Conservation (phyloP, 305 asterid genomes). For the Fraxinus albicans region DNA sequence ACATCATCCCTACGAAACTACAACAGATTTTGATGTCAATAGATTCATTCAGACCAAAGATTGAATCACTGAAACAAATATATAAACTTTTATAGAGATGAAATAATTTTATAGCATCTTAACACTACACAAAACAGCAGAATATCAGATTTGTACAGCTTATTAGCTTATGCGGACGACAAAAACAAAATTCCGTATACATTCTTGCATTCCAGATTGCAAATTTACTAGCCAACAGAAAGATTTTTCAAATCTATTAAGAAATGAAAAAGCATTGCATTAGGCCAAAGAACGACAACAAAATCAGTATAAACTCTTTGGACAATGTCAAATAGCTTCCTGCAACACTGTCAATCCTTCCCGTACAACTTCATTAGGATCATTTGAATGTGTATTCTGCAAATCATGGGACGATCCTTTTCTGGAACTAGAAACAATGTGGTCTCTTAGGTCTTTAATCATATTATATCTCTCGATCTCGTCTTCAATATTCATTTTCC, state of each 20-base stretch:
- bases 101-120: neutral
- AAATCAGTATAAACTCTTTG: neutral
- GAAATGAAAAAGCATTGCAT: conserved; percentile 9
- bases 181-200: conserved; percentile 44
- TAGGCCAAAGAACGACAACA: neutral
- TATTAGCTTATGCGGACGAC: conserved; percentile 28
- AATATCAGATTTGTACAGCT: conserved; percentile 44
- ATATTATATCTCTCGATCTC: conserved; percentile 75
- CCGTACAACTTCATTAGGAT: conserved; percentile 39
- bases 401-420: conserved; percentile 48
- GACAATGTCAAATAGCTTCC: conserved; percentile 22
- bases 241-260: conserved; percentile 5
- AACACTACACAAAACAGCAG: conserved; percentile 10
- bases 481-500: conserved; percentile 56
- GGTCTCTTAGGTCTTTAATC: conserved; percentile 82
- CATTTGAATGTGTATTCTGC: conserved; percentile 39
- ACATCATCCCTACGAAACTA: conserved; percentile 35
- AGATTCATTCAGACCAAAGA: neutral
- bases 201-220: conserved; percentile 23
- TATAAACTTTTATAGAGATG: neutral
- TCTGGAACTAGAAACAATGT: conserved; percentile 60
- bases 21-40: neutral
- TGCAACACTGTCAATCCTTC: conserved; percentile 43
- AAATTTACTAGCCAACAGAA: conserved; percentile 12
- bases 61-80: neutral